phyloP scores from a whole-genome alignment of 306 rosid genomes.

The Arachis hypogaea region DNA sequence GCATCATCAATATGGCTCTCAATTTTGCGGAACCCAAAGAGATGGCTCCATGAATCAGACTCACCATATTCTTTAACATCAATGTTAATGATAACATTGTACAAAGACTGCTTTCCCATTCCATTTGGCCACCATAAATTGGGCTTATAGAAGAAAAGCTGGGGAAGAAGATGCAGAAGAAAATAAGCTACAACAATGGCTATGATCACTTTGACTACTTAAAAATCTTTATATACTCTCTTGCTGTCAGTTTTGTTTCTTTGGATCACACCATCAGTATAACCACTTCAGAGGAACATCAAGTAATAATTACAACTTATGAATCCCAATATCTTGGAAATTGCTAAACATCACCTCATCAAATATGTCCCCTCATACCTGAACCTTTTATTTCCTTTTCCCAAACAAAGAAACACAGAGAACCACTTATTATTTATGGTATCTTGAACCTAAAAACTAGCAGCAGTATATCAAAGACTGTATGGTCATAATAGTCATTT shows the following conservation, averaged over 20 bases:
- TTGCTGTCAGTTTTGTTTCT: slow-evolving; percentile 16
- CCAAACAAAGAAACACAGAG: slow-evolving; percentile 21
- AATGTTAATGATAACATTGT: slow-evolving; percentile 63
- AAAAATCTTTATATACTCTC: background rate
- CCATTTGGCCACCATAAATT: slow-evolving; percentile 99
- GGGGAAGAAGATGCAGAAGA: background rate
- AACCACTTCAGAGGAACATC: slow-evolving; percentile 5
- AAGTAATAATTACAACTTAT: slow-evolving; percentile 23
- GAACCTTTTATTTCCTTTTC: slow-evolving; percentile 5
- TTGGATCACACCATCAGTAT: slow-evolving; percentile 15
- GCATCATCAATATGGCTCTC: slow-evolving; percentile 76
- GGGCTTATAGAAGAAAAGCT: slow-evolving; percentile 91
- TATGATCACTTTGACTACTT: slow-evolving; percentile 15
- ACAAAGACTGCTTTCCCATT: slow-evolving; percentile 92
- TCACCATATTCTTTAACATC: slow-evolving; percentile 85
- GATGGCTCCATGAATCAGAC: slow-evolving; percentile 87
- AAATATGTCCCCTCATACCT: background rate
- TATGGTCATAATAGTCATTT: slow-evolving; percentile 20
- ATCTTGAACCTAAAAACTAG: slow-evolving; percentile 15
- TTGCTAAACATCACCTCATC: slow-evolving; percentile 11
- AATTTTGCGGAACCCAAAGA: slow-evolving; percentile 90
- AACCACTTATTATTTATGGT: slow-evolving; percentile 20
- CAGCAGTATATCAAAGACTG: background rate
- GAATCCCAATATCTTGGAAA: slow-evolving; percentile 20
- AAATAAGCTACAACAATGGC: background rate